Percentiles rank a stretch among this genome's conserved stretches.
These are phyloP conservation scores for Volutella citrinella DNA, from an alignment of 2,329 filamentous ascomycete genomes.

Conservation along the genomic window DNA sequence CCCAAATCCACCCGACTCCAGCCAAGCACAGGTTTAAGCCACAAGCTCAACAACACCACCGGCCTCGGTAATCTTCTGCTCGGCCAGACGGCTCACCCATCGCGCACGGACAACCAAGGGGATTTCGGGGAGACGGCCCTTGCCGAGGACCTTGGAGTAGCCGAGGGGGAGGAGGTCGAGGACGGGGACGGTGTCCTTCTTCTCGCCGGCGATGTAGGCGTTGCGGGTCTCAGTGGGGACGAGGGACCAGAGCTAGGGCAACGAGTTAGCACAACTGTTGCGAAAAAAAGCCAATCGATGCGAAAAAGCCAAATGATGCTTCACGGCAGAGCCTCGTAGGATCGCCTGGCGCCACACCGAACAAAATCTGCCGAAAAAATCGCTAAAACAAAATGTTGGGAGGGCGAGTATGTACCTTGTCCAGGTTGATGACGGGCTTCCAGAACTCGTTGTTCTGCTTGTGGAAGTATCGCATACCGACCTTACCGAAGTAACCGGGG, in stretches of 20 bases:
- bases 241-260: slow-evolving; percentile 84
- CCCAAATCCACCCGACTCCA: slow-evolving; percentile 33
- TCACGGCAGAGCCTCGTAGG: too few species aligned
- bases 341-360: too few species aligned
- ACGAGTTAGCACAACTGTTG: slow-evolving; percentile 25
- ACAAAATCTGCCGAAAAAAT: too few species aligned
- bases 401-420: slow-evolving; percentile 66
- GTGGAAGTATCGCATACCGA: slow-evolving; percentile 96
- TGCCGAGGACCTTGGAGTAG: slow-evolving; percentile 98
- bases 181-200: slow-evolving; percentile 91
- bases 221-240: slow-evolving; percentile 91
- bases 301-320: too few species aligned
- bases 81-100: slow-evolving; percentile 93
- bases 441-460: slow-evolving; percentile 94
- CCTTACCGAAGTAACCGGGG: slow-evolving; percentile 99
- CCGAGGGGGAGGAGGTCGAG: slow-evolving; percentile 96
- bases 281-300: too few species aligned
- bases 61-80: slow-evolving; percentile 98
- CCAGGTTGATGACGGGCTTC: slow-evolving; percentile 98
- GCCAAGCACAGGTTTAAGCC: slow-evolving; percentile 53
- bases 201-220: slow-evolving; percentile 76
- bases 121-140: slow-evolving; percentile 91
- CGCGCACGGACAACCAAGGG: slow-evolving; percentile 92
- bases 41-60: slow-evolving; percentile 95
- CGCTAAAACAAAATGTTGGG: too few species aligned